A percentile compares a stretch with the other conserved stretches of the same genome.
phyloP scores from a whole-genome alignment of 495 filamentous ascomycete species.

The Hyaloscypha variabilis region DNA sequence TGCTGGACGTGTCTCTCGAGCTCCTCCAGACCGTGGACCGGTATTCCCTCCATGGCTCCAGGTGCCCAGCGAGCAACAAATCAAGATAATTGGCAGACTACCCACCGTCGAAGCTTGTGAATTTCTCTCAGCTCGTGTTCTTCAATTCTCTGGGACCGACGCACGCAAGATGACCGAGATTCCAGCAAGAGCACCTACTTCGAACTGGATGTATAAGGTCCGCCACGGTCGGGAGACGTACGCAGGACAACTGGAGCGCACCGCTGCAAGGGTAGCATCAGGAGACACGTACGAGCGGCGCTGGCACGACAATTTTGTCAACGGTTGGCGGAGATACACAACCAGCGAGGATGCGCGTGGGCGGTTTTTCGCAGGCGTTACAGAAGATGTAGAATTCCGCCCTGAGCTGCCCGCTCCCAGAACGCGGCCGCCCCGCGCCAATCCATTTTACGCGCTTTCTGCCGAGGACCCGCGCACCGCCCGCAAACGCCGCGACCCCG shows the following conservation, averaged over 20 bases:
- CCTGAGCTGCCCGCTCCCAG: neutral
- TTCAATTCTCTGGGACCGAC: too few relatives aligned
- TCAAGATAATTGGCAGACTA: too few relatives aligned
- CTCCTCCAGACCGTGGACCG: conserved; percentile 45
- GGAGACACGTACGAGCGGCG: neutral
- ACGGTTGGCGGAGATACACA: neutral
- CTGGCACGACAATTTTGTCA: neutral
- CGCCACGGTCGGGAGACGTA: neutral
- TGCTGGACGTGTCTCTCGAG: conserved; percentile 51
- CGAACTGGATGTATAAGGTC: neutral
- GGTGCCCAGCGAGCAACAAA: neutral
- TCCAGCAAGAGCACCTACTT: neutral
- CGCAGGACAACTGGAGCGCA: neutral
- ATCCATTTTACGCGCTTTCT: neutral
- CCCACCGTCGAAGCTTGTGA: too few relatives aligned
- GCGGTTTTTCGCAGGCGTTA: neutral
- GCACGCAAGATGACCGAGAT: neutral
- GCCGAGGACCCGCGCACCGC: neutral
- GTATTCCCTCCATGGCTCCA: conserved; percentile 25
- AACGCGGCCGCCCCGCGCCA: neutral
- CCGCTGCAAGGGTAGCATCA: neutral
- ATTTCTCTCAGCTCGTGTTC: too few relatives aligned
- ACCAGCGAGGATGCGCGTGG: neutral
- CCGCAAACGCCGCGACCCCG: neutral
- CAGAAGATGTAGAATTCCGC: neutral